Conservation (phyloP, 768 basidiomycete genomes). For the Neoboletus brunneissimus region DNA sequence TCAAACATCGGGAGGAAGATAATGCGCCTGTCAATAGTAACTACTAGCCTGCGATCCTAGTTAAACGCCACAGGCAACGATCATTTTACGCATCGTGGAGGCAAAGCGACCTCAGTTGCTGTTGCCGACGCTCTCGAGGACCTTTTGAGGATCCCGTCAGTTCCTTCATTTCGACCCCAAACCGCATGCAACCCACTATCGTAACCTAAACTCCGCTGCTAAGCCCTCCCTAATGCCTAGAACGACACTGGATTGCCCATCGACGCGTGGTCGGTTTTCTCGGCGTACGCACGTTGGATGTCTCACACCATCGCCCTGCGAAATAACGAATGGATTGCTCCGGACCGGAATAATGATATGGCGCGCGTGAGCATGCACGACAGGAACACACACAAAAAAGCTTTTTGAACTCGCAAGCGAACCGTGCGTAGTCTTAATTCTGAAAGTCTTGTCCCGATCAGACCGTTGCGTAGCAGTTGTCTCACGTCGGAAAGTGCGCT, state of each 20-base stretch:
- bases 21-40: slow-evolving; percentile 1
- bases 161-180: not conserved
- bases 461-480: not conserved
- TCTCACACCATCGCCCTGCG: not conserved
- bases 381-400: not conserved
- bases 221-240: not conserved
- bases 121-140: not conserved
- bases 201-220: not conserved
- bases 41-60: not conserved
- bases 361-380: not conserved
- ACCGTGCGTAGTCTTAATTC: not conserved
- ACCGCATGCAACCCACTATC: not conserved
- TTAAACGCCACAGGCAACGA: slow-evolving; percentile 19
- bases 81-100: not conserved
- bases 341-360: not conserved
- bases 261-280: not conserved
- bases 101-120: slow-evolving; percentile 8
- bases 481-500: not conserved
- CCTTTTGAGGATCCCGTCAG: not conserved
- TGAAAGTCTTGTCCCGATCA: not conserved
- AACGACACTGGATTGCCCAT: no score
- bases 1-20: slow-evolving; percentile 1
- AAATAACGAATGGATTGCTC: not conserved
- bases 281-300: not conserved
- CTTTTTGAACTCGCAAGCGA: not conserved